Base-by-base conservation (phyloP, 306 rosid genomes). In the Gleditsia sinensis region DNA sequence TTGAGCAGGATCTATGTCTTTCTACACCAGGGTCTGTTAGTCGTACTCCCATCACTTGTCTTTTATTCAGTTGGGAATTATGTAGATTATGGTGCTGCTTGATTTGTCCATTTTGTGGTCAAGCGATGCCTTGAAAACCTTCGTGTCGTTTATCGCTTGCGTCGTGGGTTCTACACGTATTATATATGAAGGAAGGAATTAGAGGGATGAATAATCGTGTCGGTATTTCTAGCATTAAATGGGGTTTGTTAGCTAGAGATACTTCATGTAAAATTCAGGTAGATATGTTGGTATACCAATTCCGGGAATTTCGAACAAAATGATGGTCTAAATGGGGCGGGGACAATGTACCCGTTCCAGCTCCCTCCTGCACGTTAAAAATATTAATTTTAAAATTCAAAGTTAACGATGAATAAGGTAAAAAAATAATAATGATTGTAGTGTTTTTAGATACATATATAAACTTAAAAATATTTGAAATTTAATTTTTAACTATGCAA, bases 51-150 rank as follows among this genome's bases (percentile, higher is more conserved):
- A 51, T 79, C 65, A n/a, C 75, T 78, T 21, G 17, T 60, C 46
- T 67, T 39, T 60, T 80, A 16, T 59, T 33, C 7, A 17, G 75
- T 24, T 23, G 21, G 49, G 67, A 54, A 71, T 61, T 75, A 27
- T 78, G 66, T 59, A 40, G 66, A 74, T 14, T 51, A 48, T 63
- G 56, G 53, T 78, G 25, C 65, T 68, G 82, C 69, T 70, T 81
- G 77, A 77, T 82, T 63, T 59, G 71, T 84, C 75, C 1, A 3
- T 61, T 81, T 51, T 79, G 62, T 46, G 74, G 34, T 80, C 67
- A 17, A 80, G 82, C 62, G 27, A 36, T 48, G n/a, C 24, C 16
- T 71, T 50, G 61, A n/a, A 53, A 72, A 19, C 34, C 9, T 27
- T 19, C 30, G 14, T 10, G 17, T 42, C 40, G 69, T 45, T 79